These are phyloP conservation scores for Debaryomyces castellii DNA, from an alignment of 805 yeast species.

Conservation along the genomic window DNA sequence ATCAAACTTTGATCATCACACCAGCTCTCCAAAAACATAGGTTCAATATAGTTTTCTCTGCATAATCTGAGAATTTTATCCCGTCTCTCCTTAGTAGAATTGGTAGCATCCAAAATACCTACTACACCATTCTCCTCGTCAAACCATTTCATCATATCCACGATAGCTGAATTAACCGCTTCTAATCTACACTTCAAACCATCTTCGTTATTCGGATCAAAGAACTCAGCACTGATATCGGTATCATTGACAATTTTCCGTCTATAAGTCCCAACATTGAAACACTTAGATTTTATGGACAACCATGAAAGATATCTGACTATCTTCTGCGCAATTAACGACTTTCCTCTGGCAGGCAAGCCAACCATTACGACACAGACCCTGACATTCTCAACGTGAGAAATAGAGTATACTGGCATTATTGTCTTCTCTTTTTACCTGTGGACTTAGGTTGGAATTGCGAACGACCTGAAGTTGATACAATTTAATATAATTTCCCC, in stretches of 20 bases:
- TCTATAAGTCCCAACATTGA: conserved; percentile 86
- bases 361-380: conserved; percentile 90
- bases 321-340: conserved; percentile 90
- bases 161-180: conserved; percentile 71
- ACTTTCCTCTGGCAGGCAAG: conserved; percentile 88
- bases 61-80: conserved; percentile 60
- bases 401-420: conserved; percentile 59
- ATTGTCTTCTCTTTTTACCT: neutral
- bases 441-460: neutral
- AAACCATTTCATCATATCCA: conserved; percentile 87
- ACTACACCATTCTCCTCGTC: conserved; percentile 78
- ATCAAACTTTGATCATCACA: conserved; percentile 82
- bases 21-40: conserved; percentile 90
- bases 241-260: conserved; percentile 52
- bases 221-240: conserved; percentile 75
- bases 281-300: conserved; percentile 79
- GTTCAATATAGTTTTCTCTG: conserved; percentile 69
- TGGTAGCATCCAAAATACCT: conserved; percentile 92
- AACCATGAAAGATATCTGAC: conserved; percentile 93
- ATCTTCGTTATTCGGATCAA: conserved; percentile 63
- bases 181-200: conserved; percentile 62
- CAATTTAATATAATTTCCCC: neutral
- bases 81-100: conserved; percentile 75
- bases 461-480: neutral
- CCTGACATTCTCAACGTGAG: conserved; percentile 67